Evolutionary conservation across 768 basidiomycete species (phyloP).

Genomic region (Pholiota microspora): DNA sequence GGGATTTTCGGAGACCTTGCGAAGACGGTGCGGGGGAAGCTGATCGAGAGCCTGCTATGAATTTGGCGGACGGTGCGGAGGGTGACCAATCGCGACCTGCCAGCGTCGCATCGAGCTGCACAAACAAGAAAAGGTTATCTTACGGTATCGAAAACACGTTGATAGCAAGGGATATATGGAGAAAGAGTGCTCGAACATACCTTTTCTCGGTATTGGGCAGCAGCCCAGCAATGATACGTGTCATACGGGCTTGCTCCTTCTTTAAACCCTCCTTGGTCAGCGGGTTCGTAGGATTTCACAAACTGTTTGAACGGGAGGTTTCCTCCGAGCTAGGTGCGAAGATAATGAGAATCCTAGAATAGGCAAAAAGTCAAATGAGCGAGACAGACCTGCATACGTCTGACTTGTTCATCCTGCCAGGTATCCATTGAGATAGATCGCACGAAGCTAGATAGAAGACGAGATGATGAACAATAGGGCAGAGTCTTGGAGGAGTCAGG

Average conservation of each 20-base stretch:
- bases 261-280: constrained; percentile 68
- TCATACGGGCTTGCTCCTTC: constrained; percentile 62
- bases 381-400: constrained; percentile 87
- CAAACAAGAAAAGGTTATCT: constrained; percentile 17
- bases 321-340: constrained; percentile 67
- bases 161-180: constrained; percentile 10
- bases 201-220: constrained; percentile 93
- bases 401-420: constrained; percentile 88
- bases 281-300: constrained; percentile 64
- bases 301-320: constrained; percentile 83
- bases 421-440: constrained; percentile 96
- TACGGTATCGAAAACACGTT: constrained; percentile 4
- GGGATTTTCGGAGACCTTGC: constrained; percentile 86
- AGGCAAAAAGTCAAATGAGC: neutral
- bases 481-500: constrained; percentile 16
- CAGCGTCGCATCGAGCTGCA: constrained; percentile 73
- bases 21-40: constrained; percentile 63
- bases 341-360: neutral
- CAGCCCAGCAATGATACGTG: constrained; percentile 93
- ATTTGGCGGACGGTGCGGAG: constrained; percentile 61
- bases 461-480: constrained; percentile 23
- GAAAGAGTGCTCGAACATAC: constrained; percentile 37
- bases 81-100: constrained; percentile 80
- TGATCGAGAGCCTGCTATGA: constrained; percentile 34
- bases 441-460: constrained; percentile 63